A percentile compares a stretch with the other conserved stretches of the same genome.
Evolutionary conservation across 139 green algal genomes (phyloP).

Genomic region (Picochlorum sp.): DNA sequence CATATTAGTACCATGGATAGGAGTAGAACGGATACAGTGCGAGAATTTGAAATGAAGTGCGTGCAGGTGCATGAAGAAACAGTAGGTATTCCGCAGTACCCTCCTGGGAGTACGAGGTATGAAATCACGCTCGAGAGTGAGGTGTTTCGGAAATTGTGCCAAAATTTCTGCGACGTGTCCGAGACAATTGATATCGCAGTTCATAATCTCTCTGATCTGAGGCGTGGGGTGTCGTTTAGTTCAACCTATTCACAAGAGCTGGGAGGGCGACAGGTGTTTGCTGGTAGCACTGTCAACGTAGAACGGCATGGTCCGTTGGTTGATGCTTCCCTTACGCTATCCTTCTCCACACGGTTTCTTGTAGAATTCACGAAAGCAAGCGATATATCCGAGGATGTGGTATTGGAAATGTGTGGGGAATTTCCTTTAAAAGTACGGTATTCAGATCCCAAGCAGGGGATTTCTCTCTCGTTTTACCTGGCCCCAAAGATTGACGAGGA

Average conservation of each 20-base stretch:
- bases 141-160: conserved; percentile 85
- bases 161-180: conserved; percentile 81
- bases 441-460: conserved; percentile 41
- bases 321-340: conserved; percentile 86
- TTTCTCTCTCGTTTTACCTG: no score
- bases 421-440: conserved; percentile 88
- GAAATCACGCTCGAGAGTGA: conserved; percentile 71
- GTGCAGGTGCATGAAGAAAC: conserved; percentile 99
- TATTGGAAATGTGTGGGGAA: conserved; percentile 79
- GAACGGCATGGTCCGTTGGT: conserved; percentile 73
- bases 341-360: conserved; percentile 96
- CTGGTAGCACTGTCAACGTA: conserved; percentile 39
- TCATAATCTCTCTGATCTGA: conserved; percentile 73
- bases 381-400: conserved; percentile 46
- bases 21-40: conserved; percentile 32
- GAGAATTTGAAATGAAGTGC: conserved; percentile 96
- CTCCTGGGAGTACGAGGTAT: conserved; percentile 45
- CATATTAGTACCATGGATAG: conserved; percentile 92
- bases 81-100: conserved; percentile 87
- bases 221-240: conserved; percentile 77
- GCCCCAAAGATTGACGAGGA: background rate
- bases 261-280: conserved; percentile 88
- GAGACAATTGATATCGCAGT: conserved; percentile 87
- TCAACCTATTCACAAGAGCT: conserved; percentile 47
- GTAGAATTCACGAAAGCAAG: conserved; percentile 90